These are phyloP conservation scores for Phialocephala subalpina DNA, from an alignment of 2,329 filamentous ascomycete species.

Conservation along the genomic window DNA sequence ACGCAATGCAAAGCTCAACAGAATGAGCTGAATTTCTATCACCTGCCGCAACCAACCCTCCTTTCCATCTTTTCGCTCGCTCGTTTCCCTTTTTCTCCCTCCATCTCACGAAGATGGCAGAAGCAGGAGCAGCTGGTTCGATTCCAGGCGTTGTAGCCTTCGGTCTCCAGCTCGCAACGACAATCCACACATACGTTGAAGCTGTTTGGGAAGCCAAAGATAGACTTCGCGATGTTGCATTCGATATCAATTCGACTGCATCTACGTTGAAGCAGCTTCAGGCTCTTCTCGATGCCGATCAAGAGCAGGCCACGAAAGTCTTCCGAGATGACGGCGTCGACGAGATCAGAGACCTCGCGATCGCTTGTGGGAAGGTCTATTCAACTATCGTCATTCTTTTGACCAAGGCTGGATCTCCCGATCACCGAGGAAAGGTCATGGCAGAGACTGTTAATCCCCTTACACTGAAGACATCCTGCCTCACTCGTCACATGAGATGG, in stretches of 20 bases:
- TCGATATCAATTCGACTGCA: slow-evolving; percentile 29
- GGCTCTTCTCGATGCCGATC: neutral
- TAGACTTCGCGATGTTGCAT: slow-evolving; percentile 6
- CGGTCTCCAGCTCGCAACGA: slow-evolving; percentile 8
- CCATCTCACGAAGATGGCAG: slow-evolving; percentile 8
- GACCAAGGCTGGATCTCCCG: slow-evolving; percentile 8
- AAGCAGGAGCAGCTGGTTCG: neutral
- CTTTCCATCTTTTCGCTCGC: neutral
- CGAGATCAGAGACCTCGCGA: slow-evolving; percentile 5
- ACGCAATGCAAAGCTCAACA: neutral
- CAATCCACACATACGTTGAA: slow-evolving; percentile 9
- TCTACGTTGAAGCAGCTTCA: slow-evolving; percentile 29
- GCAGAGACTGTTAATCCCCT: neutral
- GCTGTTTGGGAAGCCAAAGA: neutral
- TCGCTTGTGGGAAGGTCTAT: slow-evolving; percentile 8
- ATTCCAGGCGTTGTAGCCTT: slow-evolving; percentile 1
- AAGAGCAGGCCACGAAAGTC: neutral
- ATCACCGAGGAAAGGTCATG: neutral
- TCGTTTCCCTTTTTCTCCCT: neutral
- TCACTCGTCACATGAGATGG: slow-evolving; percentile 10
- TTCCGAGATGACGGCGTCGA: slow-evolving; percentile 3
- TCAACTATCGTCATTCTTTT: slow-evolving; percentile 8
- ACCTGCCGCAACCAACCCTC: neutral
- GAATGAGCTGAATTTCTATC: neutral
- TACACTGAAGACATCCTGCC: slow-evolving; percentile 5